phyloP scores from a whole-genome alignment of 2,329 filamentous ascomycete genomes.

The Xylaria sp. region DNA sequence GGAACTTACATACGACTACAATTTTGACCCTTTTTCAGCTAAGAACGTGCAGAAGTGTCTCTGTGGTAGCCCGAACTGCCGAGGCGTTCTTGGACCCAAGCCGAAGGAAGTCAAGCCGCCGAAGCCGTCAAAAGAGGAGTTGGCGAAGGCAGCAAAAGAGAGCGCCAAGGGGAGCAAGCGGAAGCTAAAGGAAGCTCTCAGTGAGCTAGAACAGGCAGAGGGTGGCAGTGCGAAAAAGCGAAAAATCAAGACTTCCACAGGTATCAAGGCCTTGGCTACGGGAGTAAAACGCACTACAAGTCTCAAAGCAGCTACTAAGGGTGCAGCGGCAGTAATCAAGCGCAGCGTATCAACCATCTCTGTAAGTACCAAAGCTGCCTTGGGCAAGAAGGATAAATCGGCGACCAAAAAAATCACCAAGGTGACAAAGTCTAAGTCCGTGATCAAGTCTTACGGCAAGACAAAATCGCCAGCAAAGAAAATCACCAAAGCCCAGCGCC shows the following conservation, averaged over 20 bases:
- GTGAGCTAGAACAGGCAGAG: slow-evolving; percentile 50
- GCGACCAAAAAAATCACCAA: slow-evolving; percentile 40
- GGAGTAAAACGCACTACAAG: slow-evolving; percentile 43
- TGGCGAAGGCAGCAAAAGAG: slow-evolving; percentile 49
- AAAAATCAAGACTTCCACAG: slow-evolving; percentile 57
- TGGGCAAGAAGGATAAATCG: slow-evolving; percentile 41
- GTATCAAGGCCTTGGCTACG: slow-evolving; percentile 52
- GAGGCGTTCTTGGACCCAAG: slow-evolving; percentile 71
- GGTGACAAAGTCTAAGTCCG: slow-evolving; percentile 45
- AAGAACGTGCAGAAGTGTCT: slow-evolving; percentile 75
- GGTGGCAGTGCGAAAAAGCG: slow-evolving; percentile 54
- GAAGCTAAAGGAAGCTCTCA: slow-evolving; percentile 65
- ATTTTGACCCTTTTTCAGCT: slow-evolving; percentile 74
- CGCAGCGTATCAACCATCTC: slow-evolving; percentile 54
- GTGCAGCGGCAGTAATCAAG: slow-evolving; percentile 52
- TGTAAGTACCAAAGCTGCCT: slow-evolving; percentile 49
- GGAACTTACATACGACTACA: slow-evolving; percentile 94
- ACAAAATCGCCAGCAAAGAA: slow-evolving; percentile 37
- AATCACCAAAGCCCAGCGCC: slow-evolving; percentile 3
- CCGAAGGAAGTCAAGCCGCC: slow-evolving; percentile 64
- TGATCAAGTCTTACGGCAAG: slow-evolving; percentile 48
- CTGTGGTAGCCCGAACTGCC: slow-evolving; percentile 71
- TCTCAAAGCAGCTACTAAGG: slow-evolving; percentile 51
- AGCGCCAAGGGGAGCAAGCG: slow-evolving; percentile 62
- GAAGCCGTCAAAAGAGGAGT: slow-evolving; percentile 57